A percentile compares a stretch with the other conserved stretches of the same genome.
Evolutionary conservation across 2,329 filamentous ascomycete genomes (phyloP).

Genomic region (Annulohypoxylon truncatum): DNA sequence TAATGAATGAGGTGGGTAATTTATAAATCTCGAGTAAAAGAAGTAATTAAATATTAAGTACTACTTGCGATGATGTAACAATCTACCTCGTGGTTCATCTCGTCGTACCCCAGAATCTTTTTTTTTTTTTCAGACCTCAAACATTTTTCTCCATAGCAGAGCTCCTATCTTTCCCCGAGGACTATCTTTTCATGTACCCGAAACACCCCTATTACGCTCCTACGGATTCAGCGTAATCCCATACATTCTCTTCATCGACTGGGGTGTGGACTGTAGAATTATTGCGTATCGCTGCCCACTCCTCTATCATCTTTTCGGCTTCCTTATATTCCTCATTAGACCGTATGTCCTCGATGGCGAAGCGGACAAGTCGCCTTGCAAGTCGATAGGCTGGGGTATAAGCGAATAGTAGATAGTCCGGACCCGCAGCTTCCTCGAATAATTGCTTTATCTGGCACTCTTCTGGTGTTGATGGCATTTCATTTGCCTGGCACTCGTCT

Average conservation of each 20-base stretch:
- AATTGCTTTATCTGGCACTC: slow-evolving; percentile 41
- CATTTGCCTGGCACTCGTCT: slow-evolving; percentile 1
- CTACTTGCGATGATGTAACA: too few relatives aligned
- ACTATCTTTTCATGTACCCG: background rate
- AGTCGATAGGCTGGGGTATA: slow-evolving; percentile 44
- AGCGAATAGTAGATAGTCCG: slow-evolving; percentile 42
- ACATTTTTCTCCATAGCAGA: background rate
- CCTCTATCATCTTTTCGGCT: background rate
- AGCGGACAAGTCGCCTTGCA: slow-evolving; percentile 29
- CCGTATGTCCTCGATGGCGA: slow-evolving; percentile 16
- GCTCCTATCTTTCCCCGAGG: background rate
- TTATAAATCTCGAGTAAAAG: background rate
- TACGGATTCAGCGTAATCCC: background rate
- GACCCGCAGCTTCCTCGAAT: slow-evolving; percentile 45
- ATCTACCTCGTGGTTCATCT: background rate
- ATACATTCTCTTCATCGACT: background rate
- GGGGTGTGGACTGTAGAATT: background rate
- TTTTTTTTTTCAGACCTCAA: too few relatives aligned
- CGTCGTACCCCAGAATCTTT: background rate
- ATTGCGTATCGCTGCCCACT: background rate
- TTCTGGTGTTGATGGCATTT: slow-evolving; percentile 11
- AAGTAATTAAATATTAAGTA: background rate
- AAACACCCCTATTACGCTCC: background rate
- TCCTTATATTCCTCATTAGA: background rate
- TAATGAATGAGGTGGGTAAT: too few relatives aligned